These are phyloP conservation scores for Monosporascus cannonballus DNA, from an alignment of 2,329 filamentous ascomycete genomes.

Conservation along the genomic window DNA sequence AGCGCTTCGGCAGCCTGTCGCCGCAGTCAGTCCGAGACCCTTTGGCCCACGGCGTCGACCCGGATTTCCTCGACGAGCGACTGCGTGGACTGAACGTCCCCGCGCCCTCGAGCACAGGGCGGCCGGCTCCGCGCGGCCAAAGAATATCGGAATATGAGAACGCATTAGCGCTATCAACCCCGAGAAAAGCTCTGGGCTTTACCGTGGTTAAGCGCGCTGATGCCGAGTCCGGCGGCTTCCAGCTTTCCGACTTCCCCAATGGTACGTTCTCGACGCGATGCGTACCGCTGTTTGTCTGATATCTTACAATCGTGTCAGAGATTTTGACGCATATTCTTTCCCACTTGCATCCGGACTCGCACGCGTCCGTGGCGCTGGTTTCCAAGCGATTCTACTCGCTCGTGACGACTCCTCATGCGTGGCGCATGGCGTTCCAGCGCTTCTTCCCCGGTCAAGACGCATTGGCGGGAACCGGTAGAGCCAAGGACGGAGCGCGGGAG, in stretches of 20 bases:
- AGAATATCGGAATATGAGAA: constrained; percentile 57
- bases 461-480: constrained; percentile 31
- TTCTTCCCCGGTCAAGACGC: constrained; percentile 76
- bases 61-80: constrained; percentile 41
- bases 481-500: constrained; percentile 33
- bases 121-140: constrained; percentile 37
- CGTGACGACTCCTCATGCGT: constrained; percentile 86
- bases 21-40: constrained; percentile 26
- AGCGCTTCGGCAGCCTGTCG: constrained; percentile 29
- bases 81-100: constrained; percentile 46
- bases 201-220: constrained; percentile 46
- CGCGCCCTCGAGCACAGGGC: constrained; percentile 18
- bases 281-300: constrained; percentile 7
- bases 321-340: constrained; percentile 87
- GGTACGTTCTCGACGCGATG: constrained; percentile 47
- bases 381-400: constrained; percentile 81
- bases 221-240: constrained; percentile 31
- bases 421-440: constrained; percentile 86
- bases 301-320: constrained; percentile 50
- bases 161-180: constrained; percentile 42
- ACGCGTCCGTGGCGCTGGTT: constrained; percentile 76
- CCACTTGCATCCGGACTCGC: constrained; percentile 78
- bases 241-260: constrained; percentile 65
- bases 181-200: constrained; percentile 46
- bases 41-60: constrained; percentile 30